Base-by-base conservation (phyloP, 2,329 filamentous ascomycete genomes). In the Neopestalotiopsis rosae region DNA sequence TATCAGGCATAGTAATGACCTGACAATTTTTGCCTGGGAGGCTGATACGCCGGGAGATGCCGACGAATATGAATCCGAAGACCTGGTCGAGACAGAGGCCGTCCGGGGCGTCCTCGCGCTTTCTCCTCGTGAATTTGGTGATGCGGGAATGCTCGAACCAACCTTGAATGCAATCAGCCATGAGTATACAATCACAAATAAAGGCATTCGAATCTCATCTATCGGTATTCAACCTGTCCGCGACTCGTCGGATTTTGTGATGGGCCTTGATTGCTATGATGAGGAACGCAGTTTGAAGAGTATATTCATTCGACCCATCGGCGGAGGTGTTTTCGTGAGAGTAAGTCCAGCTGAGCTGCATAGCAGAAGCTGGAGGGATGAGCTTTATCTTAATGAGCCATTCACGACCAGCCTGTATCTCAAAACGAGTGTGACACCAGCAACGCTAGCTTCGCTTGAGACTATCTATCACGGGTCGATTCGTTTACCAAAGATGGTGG, bases 101-200 rank as follows among this genome's bases (percentile, higher is more conserved):
- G n/a, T 49, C 7, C 14, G 5, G 45, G 45, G 45, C 6, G 6
- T 49, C 4, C 17, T 52, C 1, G 45, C 45, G 14, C 45, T 3
- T 3, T 52, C 45, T 5, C 45, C 45, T 9, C 6, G n/a, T 20
- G 45, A 17, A 24, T 52, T 52, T 7, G n/a, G 6, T 6, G 6
- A 7, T 17, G 17, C 45, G 9, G 7, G 14, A n/a, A n/a, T 52
- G 14, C 7, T n/a, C 3, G 17, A 3, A 3, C 4, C 17, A 52
- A 2, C 1, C 1, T 5, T 2, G 5, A 52, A 3, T 2, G 3
- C n/a, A n/a, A n/a, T n/a, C 4, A 20, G 17, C n/a, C 45, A 12
- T 0, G 45, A 52, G n/a, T 52, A n/a, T 6, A n/a, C 45, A 10
- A 17, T 52, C 3, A 52, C 45, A 7, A 52, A 52, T 17, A 52